phyloP scores from a whole-genome alignment of 495 filamentous ascomycete species.

The Lepidopterella palustris region DNA sequence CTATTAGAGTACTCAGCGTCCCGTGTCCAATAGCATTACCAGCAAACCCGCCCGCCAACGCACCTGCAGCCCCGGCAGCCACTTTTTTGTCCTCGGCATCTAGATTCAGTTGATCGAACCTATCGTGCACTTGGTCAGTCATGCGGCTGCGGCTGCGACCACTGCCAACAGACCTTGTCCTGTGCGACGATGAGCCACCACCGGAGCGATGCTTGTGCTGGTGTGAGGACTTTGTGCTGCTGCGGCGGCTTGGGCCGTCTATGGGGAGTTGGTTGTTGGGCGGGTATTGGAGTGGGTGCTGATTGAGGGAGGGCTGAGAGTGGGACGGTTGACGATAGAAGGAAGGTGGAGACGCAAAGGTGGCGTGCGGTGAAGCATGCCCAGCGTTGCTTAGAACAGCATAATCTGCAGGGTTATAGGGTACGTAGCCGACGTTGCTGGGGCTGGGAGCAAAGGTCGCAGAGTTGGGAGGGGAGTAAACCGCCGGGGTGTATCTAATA shows the following conservation, averaged over 20 bases:
- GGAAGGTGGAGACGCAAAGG: conserved; percentile 19
- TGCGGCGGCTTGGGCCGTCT: conserved; percentile 1
- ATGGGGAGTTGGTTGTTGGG: conserved; percentile 1
- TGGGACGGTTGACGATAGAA: conserved; percentile 26
- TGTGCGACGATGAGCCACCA: conserved; percentile 3
- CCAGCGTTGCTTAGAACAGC: conserved; percentile 3
- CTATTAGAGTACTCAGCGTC: conserved; percentile 27
- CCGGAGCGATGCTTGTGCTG: conserved; percentile 15
- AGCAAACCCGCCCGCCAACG: conserved; percentile 26
- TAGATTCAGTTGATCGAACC: conserved; percentile 17
- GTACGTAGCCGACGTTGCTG: conserved; percentile 2
- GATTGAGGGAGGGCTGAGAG: conserved; percentile 23
- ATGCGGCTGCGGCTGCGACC: conserved; percentile 20
- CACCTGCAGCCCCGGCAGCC: conserved; percentile 25
- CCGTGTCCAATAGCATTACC: conserved; percentile 17
- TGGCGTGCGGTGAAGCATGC: conserved; percentile 8
- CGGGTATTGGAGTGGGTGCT: background rate
- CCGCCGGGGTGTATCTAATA: conserved; percentile 16
- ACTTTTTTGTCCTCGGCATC: conserved; percentile 18
- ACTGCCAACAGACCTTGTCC: conserved; percentile 26
- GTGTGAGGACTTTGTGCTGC: conserved; percentile 16
- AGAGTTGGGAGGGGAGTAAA: background rate
- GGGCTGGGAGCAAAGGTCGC: background rate
- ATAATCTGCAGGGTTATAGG: conserved; percentile 19
- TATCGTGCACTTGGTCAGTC: conserved; percentile 25